phyloP scores from a whole-genome alignment of 2,329 filamentous ascomycete species.

The Stemphylium beticola region DNA sequence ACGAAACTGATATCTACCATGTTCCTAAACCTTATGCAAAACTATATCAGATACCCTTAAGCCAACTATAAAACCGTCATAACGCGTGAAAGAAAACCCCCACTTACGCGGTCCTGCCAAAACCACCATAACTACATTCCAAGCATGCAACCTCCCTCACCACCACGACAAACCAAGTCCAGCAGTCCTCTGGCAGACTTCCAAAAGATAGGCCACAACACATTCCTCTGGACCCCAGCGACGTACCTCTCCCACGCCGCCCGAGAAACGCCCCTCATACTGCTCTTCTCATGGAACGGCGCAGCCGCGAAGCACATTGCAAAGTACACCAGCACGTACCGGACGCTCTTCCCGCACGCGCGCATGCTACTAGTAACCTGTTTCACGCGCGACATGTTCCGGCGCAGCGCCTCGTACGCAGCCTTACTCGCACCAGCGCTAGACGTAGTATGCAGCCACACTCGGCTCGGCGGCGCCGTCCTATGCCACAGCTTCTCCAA shows the following conservation, averaged over 20 bases:
- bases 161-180: neutral
- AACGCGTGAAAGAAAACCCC: neutral
- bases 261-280: conserved; percentile 31
- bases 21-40: neutral
- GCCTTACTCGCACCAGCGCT: conserved; percentile 34
- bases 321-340: conserved; percentile 46
- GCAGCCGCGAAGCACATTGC: conserved; percentile 46
- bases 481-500: conserved; percentile 47
- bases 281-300: conserved; percentile 46
- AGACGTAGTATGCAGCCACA: conserved; percentile 32
- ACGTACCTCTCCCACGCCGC: conserved; percentile 15
- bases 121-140: neutral
- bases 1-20: neutral
- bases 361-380: conserved; percentile 42
- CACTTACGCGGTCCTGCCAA: neutral
- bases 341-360: conserved; percentile 38
- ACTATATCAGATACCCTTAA: neutral
- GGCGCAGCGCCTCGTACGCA: conserved; percentile 19
- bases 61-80: neutral
- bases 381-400: conserved; percentile 41
- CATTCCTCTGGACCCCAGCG: conserved; percentile 38
- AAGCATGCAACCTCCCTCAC: conserved; percentile 17
- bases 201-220: conserved; percentile 43
- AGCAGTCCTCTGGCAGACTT: conserved; percentile 40
- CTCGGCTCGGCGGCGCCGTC: conserved; percentile 27